These are phyloP conservation scores for Pythium scleroteichum DNA, from an alignment of 352 stramenopile genomes.

Conservation along the genomic window DNA sequence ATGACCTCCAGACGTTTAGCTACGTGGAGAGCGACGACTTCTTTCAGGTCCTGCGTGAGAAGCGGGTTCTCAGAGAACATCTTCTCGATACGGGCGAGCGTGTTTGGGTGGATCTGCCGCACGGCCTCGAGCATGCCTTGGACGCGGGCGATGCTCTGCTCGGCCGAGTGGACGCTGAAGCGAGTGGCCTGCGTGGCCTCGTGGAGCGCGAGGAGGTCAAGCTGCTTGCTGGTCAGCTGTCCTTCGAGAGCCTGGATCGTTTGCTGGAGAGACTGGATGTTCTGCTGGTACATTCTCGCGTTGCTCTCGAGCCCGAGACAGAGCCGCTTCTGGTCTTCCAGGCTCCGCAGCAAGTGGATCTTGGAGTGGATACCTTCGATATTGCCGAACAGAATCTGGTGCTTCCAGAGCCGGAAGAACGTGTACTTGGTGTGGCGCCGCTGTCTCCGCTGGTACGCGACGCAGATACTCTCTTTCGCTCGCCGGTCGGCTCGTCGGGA, in stretches of 20 bases:
- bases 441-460: conserved; percentile 64
- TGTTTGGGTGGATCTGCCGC: conserved; percentile 64
- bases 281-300: conserved; percentile 54
- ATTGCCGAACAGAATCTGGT: conserved; percentile 71
- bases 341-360: conserved; percentile 53
- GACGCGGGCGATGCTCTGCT: conserved; percentile 70
- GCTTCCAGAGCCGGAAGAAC: conserved; percentile 84
- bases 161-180: conserved; percentile 68
- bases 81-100: conserved; percentile 62
- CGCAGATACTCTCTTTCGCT: conserved; percentile 65
- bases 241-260: conserved; percentile 57
- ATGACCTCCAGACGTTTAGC: conserved; percentile 51
- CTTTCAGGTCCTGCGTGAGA: conserved; percentile 61
- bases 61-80: conserved; percentile 68
- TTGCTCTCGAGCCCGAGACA: conserved; percentile 67
- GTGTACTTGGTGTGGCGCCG: conserved; percentile 69
- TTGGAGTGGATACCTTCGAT: conserved; percentile 71
- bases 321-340: conserved; percentile 81
- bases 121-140: conserved; percentile 77
- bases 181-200: conserved; percentile 61
- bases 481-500: conserved; percentile 37
- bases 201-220: conserved; percentile 60
- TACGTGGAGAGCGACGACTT: conserved; percentile 54
- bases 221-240: conserved; percentile 63
- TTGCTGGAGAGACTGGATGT: conserved; percentile 56